phyloP scores from a whole-genome alignment of 2,329 filamentous ascomycete species.

The Diaporthe citriasiana region DNA sequence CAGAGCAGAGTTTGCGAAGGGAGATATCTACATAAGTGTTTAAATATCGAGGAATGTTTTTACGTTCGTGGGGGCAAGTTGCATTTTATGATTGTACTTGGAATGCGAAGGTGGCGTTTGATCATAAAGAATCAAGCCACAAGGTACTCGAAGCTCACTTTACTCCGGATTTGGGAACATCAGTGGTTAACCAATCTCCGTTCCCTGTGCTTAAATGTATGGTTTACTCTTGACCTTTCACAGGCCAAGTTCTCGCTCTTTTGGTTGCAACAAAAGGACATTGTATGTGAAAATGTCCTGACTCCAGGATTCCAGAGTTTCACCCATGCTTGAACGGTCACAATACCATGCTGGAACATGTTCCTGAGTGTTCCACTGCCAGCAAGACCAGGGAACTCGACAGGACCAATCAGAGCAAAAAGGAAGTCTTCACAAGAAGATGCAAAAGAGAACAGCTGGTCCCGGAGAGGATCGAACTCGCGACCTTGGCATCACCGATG shows the following conservation, averaged over 20 bases:
- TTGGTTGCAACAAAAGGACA: background rate
- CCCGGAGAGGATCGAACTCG: conserved; percentile 41
- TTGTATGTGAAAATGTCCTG: too few species aligned
- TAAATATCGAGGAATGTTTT: background rate
- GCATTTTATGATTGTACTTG: background rate
- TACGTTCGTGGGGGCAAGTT: background rate
- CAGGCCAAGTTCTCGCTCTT: too few species aligned
- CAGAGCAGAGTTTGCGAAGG: accelerated
- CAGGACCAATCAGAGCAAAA: background rate
- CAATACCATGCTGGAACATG: background rate
- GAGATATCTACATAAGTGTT: background rate
- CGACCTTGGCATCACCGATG: conserved; percentile 39
- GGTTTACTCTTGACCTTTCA: background rate
- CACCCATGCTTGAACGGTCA: background rate
- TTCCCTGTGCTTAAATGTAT: background rate
- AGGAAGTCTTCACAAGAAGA: background rate
- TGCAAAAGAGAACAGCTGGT: conserved; percentile 18
- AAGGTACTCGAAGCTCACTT: background rate
- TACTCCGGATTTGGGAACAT: background rate
- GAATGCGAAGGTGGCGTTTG: conserved; percentile 8
- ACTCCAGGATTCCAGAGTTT: too few species aligned
- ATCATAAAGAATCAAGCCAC: background rate
- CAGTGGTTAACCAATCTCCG: too few species aligned
- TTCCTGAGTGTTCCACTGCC: background rate
- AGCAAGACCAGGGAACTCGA: background rate